These are phyloP conservation scores for Argentina anserina DNA, from an alignment of 306 rosid species.

Conservation along the genomic window DNA sequence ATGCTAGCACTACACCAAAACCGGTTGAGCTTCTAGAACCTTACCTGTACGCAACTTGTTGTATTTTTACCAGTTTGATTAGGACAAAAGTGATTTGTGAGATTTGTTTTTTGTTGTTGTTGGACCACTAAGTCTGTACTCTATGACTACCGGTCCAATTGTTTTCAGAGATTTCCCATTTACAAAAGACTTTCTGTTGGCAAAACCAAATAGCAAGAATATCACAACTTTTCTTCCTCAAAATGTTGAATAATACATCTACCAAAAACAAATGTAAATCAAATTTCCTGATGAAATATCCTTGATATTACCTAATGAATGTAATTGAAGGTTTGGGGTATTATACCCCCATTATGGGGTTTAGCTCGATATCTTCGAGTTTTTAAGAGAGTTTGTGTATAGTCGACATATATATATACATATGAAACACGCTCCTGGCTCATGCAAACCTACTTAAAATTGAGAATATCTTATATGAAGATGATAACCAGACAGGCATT, in stretches of 20 bases:
- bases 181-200: not conserved
- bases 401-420: not conserved
- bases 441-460: not conserved
- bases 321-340: not conserved
- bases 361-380: not conserved
- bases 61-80: not conserved
- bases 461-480: not conserved
- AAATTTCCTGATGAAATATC: no score
- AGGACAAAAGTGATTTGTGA: not conserved
- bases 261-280: not conserved
- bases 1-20: no score
- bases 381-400: not conserved
- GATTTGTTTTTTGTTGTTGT: not conserved
- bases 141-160: not conserved
- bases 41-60: not conserved
- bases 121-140: not conserved
- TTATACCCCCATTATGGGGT: not conserved
- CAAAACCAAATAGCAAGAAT: not conserved
- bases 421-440: not conserved
- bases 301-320: not conserved
- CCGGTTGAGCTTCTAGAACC: no score
- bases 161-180: constrained; percentile 7
- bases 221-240: not conserved
- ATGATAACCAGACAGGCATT: not conserved
- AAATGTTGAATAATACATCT: no score